Conservation (phyloP, 2,329 filamentous ascomycete genomes). For the Penicillium sp. region DNA sequence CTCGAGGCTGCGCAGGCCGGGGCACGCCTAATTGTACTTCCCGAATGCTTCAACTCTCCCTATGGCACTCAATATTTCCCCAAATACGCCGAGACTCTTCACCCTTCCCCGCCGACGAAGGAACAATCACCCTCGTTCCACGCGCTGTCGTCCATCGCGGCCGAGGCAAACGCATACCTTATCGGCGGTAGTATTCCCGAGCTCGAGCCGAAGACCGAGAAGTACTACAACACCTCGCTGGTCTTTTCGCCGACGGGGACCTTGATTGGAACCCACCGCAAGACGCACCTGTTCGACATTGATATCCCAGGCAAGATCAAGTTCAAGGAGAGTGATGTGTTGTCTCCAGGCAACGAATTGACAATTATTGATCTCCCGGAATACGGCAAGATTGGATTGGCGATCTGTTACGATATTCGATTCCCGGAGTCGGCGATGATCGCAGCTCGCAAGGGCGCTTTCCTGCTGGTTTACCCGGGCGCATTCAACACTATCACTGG, state of each 20-base stretch:
- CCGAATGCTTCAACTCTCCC: conserved; percentile 98
- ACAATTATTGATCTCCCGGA: conserved; percentile 82
- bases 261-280: conserved; percentile 84
- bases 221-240: conserved; percentile 86
- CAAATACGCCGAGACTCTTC: conserved; percentile 83
- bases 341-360: conserved; percentile 77
- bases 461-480: conserved; percentile 87
- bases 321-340: conserved; percentile 85
- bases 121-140: conserved; percentile 78
- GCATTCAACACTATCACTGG: conserved; percentile 96
- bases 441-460: conserved; percentile 78
- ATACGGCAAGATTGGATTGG: conserved; percentile 80
- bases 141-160: conserved; percentile 73
- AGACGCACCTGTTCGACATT: conserved; percentile 96
- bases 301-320: conserved; percentile 92
- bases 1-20: conserved; percentile 71
- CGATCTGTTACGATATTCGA: conserved; percentile 96
- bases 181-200: conserved; percentile 93
- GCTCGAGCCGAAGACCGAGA: conserved; percentile 59
- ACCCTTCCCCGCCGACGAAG: conserved; percentile 66
- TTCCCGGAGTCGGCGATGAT: conserved; percentile 92
- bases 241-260: conserved; percentile 72
- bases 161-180: conserved; percentile 72
- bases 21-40: conserved; percentile 82
- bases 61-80: conserved; percentile 92